Base-by-base conservation (phyloP, 176 grass and related monocot genomes). In the Musa itinerans region DNA sequence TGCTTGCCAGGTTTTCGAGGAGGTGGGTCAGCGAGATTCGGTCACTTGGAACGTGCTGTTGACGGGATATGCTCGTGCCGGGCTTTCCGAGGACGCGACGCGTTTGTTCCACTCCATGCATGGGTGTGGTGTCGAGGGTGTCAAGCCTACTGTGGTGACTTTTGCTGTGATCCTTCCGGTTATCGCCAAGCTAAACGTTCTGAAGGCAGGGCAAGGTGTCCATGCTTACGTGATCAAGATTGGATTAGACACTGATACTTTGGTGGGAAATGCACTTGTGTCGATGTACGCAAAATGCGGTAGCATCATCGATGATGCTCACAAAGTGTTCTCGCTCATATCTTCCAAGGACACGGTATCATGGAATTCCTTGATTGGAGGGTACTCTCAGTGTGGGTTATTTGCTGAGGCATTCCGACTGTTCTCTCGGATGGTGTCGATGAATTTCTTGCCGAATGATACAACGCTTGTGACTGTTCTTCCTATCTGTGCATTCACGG, bases 21-120 rank as follows among this genome's bases (percentile, higher is more conserved):
- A 90, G 76, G 86, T 90, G 80, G 6, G 12, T 59, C 49, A 15
- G 29, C 74, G 54, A 1, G 91, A 94, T 72, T 80, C 88, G 0
- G 87, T 90, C 23, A 79, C 82, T 75, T 88, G 88, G 91, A 90
- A 90, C 74, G 83, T 89, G 76, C 70, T 92, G 20, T 77, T 89
- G 73, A 76, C 86, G 3, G 81, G 67, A 12, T 83, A 65, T 82
- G 83, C 81, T 14, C 84, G 81, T 2, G 86, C 68, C 1, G 79
- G 79, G 11, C 48, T 48, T 61, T 63, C 74, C 2, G 63, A 80
- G 8, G 72, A 82, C n/a, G 81, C 75, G 1, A 71, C 84, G 11
- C 26, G 2, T 20, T 15, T 89, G 50, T 85, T 92, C 76, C 52
- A 66, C 10, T 77, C 69, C 0, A 92, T 92, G 90, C 86, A 89